Conservation (phyloP, 768 basidiomycete species). For the Cystofilobasidium macerans region DNA sequence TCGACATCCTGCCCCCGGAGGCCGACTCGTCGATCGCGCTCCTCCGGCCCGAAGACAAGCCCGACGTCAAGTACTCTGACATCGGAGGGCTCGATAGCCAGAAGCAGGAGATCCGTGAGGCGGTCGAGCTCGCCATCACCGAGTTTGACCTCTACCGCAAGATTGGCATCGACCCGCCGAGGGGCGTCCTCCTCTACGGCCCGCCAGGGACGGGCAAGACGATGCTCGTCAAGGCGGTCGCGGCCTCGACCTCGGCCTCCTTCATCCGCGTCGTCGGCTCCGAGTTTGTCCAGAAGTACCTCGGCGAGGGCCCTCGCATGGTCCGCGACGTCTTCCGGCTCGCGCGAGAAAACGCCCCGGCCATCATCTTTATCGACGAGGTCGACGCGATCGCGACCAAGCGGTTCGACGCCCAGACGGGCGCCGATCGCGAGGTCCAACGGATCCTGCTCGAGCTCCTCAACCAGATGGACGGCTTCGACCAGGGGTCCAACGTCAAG, state of each 20-base stretch:
- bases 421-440: conserved; percentile 97
- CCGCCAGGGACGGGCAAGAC: conserved; percentile 98
- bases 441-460: conserved; percentile 91
- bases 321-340: conserved; percentile 98
- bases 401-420: conserved; percentile 98
- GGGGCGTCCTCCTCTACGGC: conserved; percentile 91
- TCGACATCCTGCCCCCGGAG: conserved; percentile 96
- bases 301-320: conserved; percentile 98
- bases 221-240: conserved; percentile 99
- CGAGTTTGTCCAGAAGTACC: conserved; percentile 98
- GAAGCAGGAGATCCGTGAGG: conserved; percentile 98
- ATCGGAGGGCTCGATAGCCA: conserved; percentile 95
- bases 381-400: conserved; percentile 95
- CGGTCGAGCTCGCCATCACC: conserved; percentile 74
- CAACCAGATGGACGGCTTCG: conserved; percentile 99
- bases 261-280: conserved; percentile 98
- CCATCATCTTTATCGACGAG: conserved; percentile 97
- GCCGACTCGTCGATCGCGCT: conserved; percentile 94
- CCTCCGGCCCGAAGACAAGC: conserved; percentile 87
- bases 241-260: conserved; percentile 88
- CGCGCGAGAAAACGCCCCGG: conserved; percentile 89
- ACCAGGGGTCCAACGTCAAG: conserved; percentile 97
- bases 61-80: conserved; percentile 84
- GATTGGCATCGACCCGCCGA: conserved; percentile 97
- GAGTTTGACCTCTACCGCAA: conserved; percentile 93